These are phyloP conservation scores for Leucocoprinus birnbaumii DNA, from an alignment of 768 basidiomycete genomes.

Conservation along the genomic window DNA sequence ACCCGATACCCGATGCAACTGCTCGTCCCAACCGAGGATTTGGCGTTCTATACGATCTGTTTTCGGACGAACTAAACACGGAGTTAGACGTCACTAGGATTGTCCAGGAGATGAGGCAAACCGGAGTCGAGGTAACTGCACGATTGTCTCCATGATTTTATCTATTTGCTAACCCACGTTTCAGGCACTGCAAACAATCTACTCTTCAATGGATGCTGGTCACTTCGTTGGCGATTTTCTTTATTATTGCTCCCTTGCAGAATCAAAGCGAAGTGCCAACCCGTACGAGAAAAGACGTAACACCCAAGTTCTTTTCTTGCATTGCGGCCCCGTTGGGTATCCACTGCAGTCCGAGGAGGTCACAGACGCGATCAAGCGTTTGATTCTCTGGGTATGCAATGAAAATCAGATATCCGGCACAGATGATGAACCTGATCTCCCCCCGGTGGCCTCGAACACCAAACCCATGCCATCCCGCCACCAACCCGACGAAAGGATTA, in stretches of 20 bases:
- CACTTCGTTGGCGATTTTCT: slow-evolving; percentile 77
- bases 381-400: slow-evolving; percentile 57
- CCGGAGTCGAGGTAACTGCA: slow-evolving; percentile 43
- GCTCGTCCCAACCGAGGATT: slow-evolving; percentile 10
- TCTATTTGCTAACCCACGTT: neutral
- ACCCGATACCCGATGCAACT: slow-evolving; percentile 9
- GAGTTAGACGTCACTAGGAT: slow-evolving; percentile 58
- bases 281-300: slow-evolving; percentile 10
- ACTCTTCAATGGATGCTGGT: slow-evolving; percentile 73
- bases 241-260: slow-evolving; percentile 74
- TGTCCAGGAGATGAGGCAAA: slow-evolving; percentile 50
- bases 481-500: neutral
- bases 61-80: slow-evolving; percentile 55
- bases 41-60: slow-evolving; percentile 46
- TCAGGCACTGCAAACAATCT: slow-evolving; percentile 47
- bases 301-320: slow-evolving; percentile 59
- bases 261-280: slow-evolving; percentile 47
- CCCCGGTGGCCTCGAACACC: slow-evolving; percentile 5
- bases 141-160: slow-evolving; percentile 1
- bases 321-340: slow-evolving; percentile 67
- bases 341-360: slow-evolving; percentile 66
- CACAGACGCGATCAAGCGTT: slow-evolving; percentile 59
- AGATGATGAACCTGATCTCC: slow-evolving; percentile 10
- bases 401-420: slow-evolving; percentile 23
- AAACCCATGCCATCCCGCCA: slow-evolving; percentile 2